Percentiles rank a stretch among this genome's conserved stretches.
phyloP scores from a whole-genome alignment of 768 basidiomycete species.

The Crassisporium funariophilum region DNA sequence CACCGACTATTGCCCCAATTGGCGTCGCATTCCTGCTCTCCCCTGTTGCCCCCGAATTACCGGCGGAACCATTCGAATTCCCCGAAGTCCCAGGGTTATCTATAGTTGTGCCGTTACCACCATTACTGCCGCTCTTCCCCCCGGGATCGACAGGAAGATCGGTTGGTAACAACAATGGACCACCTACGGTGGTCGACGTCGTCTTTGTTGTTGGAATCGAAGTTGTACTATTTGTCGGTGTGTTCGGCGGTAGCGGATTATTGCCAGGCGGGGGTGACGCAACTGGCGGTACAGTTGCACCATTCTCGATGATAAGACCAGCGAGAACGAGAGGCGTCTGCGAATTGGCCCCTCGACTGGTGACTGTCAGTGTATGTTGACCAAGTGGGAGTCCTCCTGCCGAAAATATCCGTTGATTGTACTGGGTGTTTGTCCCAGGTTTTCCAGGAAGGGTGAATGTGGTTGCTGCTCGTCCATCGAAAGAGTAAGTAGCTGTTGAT shows the following conservation, averaged over 20 bases:
- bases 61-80: neutral
- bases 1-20: neutral
- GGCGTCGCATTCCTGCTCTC: neutral
- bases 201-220: no score
- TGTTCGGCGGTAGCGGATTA: no score
- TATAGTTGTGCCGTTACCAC: no score
- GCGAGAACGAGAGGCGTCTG: constrained; percentile 7
- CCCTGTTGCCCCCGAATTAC: neutral
- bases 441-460: constrained; percentile 22
- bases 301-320: constrained; percentile 5
- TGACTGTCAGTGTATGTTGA: constrained; percentile 17
- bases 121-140: no score
- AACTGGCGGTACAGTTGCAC: no score
- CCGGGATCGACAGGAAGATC: no score
- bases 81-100: neutral
- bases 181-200: no score
- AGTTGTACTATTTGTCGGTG: no score
- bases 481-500: constrained; percentile 21
- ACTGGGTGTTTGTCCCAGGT: constrained; percentile 13
- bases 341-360: constrained; percentile 12
- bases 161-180: no score
- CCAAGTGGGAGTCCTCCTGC: constrained; percentile 20
- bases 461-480: constrained; percentile 23
- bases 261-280: no score
- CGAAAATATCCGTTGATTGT: constrained; percentile 19